These are phyloP conservation scores for Diddensiella caesifluorescens DNA, from an alignment of 805 yeast species.

Conservation along the genomic window DNA sequence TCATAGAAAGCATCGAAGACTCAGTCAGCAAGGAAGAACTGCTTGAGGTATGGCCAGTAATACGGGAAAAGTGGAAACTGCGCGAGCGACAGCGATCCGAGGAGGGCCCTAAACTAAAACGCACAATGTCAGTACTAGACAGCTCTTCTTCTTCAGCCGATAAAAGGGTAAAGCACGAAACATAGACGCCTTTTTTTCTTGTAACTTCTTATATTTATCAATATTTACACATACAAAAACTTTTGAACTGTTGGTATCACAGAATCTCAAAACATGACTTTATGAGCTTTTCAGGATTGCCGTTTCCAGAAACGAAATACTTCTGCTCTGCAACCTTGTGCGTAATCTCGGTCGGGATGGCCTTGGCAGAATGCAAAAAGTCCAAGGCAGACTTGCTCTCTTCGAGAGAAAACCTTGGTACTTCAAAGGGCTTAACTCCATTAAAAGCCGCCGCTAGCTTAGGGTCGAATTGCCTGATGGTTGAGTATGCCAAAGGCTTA, in stretches of 20 bases:
- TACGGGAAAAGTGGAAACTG: slow-evolving; percentile 56
- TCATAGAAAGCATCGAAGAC: slow-evolving; percentile 78
- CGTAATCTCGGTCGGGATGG: slow-evolving; percentile 34
- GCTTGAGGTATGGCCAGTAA: slow-evolving; percentile 48
- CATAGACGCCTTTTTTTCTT: too few species aligned
- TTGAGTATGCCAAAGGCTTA: slow-evolving; percentile 53
- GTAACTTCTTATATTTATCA: too few species aligned
- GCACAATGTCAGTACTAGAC: slow-evolving; percentile 1
- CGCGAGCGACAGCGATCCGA: slow-evolving; percentile 33
- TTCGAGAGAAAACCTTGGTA: slow-evolving; percentile 40
- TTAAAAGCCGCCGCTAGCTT: slow-evolving; percentile 45
- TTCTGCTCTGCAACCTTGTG: slow-evolving; percentile 43
- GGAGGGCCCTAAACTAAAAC: neutral
- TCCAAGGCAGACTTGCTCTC: slow-evolving; percentile 43
- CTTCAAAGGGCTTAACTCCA: slow-evolving; percentile 37
- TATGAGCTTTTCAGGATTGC: slow-evolving; percentile 53
- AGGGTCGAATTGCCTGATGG: slow-evolving; percentile 46
- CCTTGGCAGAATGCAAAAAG: slow-evolving; percentile 38
- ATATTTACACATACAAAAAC: too few species aligned
- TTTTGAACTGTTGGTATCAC: too few species aligned
- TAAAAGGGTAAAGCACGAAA: neutral
- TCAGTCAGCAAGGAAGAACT: slow-evolving; percentile 79
- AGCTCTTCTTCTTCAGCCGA: too few species aligned
- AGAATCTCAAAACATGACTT: slow-evolving; percentile 35
- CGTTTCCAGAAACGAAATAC: slow-evolving; percentile 56